Evolutionary conservation across 345 rosid species (phyloP), one percentile per base, ranked within the genome.

Genomic region (Populus davidiana): DNA sequence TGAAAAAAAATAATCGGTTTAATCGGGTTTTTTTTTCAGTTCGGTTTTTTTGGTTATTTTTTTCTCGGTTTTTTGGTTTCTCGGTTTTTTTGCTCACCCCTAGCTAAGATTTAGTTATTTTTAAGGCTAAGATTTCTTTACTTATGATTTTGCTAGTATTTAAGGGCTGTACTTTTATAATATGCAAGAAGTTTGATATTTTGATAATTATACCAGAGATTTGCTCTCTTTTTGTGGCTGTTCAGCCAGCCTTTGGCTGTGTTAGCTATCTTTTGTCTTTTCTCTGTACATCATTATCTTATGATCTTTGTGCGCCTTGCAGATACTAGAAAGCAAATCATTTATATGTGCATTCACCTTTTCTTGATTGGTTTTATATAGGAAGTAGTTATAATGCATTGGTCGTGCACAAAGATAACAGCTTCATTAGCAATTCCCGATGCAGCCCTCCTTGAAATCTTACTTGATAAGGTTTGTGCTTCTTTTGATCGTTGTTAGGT

Each of bases 381-480:
- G 99, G 99, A 93, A 86, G 94, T 90, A 84, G 99, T 93, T 80
- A 89, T 96, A 86, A 96, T 93, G 98, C 99, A 96, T 74, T 96
- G 99, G 99, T 93, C 99, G 17, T 93, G 99, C 85, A 86, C 93
- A 27, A 96, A 93, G 88, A 92, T 96, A 83, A 88, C 97, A 65
- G 91, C 98, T 85, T 96, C 96, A 31, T 85, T 90, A 80, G 88
- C 99, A 71, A 90, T 91, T 84, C 92, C 97, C 59, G 99, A 96
- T 83, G 82, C 89, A 73, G 78, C 83, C 74, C 97, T 96, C 82
- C 91, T 96, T 79, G 98, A 96, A 81, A 87, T 92, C 82, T 87
- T 93, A 78, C 97, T 96, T 76, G 96, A 93, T 83, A 96, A 96
- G 99, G 99, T 95, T 79, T 78, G 71, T 73, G 36, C 68, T 73